phyloP scores from a whole-genome alignment of 768 basidiomycete species.

The Pulveroboletus ravenelii region DNA sequence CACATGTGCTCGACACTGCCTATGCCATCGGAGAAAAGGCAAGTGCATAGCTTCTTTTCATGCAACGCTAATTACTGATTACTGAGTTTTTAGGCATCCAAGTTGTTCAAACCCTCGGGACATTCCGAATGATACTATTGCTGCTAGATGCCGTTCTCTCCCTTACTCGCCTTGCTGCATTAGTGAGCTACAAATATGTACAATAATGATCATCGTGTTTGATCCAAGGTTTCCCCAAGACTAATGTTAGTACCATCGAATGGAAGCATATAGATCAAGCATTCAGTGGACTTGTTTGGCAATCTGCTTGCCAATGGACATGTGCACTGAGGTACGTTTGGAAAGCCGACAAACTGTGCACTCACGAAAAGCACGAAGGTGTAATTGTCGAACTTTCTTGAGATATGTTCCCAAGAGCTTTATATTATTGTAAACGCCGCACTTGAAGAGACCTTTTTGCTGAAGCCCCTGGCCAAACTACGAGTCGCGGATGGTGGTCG shows the following conservation, averaged over 20 bases:
- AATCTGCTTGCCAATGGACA: no score
- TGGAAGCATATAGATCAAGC: background rate
- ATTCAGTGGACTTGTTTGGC: no score
- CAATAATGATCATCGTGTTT: background rate
- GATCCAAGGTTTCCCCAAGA: background rate
- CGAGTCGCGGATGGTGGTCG: no score
- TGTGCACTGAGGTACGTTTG: no score
- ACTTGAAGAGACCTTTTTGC: no score
- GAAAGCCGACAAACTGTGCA: no score
- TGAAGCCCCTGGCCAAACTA: no score
- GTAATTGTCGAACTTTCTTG: no score
- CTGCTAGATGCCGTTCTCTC: background rate
- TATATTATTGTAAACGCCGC: no score
- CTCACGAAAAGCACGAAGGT: no score
- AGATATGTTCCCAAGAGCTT: no score
- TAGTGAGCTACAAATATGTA: background rate
- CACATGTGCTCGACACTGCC: slow-evolving; percentile 15
- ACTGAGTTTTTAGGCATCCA: slow-evolving; percentile 5
- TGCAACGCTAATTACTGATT: background rate
- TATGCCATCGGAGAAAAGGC: slow-evolving; percentile 19
- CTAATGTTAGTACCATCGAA: background rate
- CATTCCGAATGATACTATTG: background rate
- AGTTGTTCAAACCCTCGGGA: slow-evolving; percentile 6
- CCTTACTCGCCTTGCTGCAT: background rate
- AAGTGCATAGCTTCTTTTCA: background rate